Evolutionary conservation across 306 rosid species (phyloP).

Genomic region (Cicer arietinum): DNA sequence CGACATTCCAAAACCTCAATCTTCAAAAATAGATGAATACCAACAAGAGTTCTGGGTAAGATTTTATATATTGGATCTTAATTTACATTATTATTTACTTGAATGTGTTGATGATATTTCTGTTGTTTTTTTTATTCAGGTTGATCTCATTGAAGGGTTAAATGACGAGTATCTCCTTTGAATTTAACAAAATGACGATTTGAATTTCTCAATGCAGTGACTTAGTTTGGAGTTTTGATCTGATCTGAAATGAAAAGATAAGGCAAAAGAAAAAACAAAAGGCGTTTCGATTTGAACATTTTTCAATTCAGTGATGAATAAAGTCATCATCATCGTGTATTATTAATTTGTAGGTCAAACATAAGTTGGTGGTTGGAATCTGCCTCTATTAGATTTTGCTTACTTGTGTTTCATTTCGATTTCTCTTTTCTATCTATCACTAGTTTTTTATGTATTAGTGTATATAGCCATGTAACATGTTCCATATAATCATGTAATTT

Average conservation of each 20-base stretch:
- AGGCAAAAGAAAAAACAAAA: slow-evolving; percentile 28
- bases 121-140: slow-evolving; percentile 42
- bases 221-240: slow-evolving; percentile 41
- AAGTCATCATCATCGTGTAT: slow-evolving; percentile 1
- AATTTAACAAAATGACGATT: too few species aligned
- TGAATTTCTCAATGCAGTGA: slow-evolving; percentile 43
- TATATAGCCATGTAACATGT: slow-evolving; percentile 17
- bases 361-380: slow-evolving; percentile 46
- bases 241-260: too few species aligned
- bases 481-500: background rate
- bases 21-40: slow-evolving; percentile 66
- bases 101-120: background rate
- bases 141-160: slow-evolving; percentile 52
- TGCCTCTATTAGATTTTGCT: slow-evolving; percentile 37
- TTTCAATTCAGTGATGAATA: slow-evolving; percentile 26
- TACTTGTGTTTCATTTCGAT: slow-evolving; percentile 36
- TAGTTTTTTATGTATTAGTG: slow-evolving; percentile 27
- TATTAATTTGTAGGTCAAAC: background rate
- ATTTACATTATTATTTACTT: background rate
- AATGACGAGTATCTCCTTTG: slow-evolving; percentile 43
- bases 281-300: slow-evolving; percentile 1
- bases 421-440: slow-evolving; percentile 10
- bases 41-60: slow-evolving; percentile 80
- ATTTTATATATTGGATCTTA: background rate
- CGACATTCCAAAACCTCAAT: slow-evolving; percentile 63